Evolutionary conservation across 2,329 filamentous ascomycete species (phyloP).

Genomic region (Pseudogymnoascus sp.): DNA sequence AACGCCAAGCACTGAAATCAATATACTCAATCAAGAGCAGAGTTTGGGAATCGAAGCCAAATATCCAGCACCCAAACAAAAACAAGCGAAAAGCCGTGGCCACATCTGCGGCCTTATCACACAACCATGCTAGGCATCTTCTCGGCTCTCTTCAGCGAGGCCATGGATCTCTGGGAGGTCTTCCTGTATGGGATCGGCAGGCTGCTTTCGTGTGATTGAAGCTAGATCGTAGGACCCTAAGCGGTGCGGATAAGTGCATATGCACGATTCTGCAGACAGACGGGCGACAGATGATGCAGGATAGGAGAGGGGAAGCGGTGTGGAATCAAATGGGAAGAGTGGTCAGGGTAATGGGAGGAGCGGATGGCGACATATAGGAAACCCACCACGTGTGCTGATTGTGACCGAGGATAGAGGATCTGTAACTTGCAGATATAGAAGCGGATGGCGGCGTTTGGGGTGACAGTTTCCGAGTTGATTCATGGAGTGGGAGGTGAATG

Average conservation of each 20-base stretch:
- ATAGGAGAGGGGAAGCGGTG: background rate
- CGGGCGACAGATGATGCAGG: background rate
- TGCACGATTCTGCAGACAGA: conserved; percentile 2
- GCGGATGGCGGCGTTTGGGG: background rate
- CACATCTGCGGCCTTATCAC: background rate
- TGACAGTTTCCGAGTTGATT: background rate
- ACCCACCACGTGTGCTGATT: background rate
- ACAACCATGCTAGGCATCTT: conserved; percentile 19
- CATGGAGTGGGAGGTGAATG: background rate
- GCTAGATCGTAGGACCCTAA: background rate
- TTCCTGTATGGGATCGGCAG: conserved; percentile 17
- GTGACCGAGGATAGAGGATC: background rate
- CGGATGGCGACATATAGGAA: background rate
- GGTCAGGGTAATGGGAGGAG: background rate
- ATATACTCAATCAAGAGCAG: background rate
- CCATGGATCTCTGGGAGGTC: conserved; percentile 21
- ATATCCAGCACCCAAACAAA: background rate
- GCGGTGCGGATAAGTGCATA: background rate
- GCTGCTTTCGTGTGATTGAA: conserved; percentile 1
- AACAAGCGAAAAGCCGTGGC: background rate
- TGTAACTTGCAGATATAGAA: background rate
- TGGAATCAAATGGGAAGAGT: background rate
- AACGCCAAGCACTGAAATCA: background rate
- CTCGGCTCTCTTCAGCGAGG: conserved; percentile 18
- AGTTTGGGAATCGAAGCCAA: background rate